Percentiles rank a stretch among this genome's conserved stretches.
phyloP scores from a whole-genome alignment of 2,329 filamentous ascomycete species.

The Claviceps lovelessii region DNA sequence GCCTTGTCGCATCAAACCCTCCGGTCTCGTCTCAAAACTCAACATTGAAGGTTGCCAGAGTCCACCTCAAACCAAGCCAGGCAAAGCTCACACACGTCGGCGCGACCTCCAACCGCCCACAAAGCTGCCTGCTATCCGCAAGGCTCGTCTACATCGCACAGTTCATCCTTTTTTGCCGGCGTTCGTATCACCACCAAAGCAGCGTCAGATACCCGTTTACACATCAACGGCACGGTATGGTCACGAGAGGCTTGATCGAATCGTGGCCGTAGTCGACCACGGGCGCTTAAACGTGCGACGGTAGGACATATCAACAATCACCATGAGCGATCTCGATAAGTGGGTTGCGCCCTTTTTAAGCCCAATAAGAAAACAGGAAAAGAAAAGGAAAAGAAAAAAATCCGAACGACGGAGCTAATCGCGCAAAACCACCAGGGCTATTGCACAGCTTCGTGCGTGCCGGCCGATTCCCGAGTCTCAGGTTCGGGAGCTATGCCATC shows the following conservation, averaged over 20 bases:
- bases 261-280: slow-evolving; percentile 10
- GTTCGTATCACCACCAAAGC: background rate
- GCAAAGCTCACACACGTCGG: background rate
- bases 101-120: background rate
- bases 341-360: slow-evolving; percentile 26
- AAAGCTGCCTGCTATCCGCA: background rate
- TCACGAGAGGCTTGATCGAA: slow-evolving; percentile 2
- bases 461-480: slow-evolving; percentile 90
- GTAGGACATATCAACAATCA: slow-evolving; percentile 5
- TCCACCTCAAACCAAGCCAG: background rate
- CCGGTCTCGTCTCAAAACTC: background rate
- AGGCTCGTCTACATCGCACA: background rate
- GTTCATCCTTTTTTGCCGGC: background rate
- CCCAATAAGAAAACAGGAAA: too few relatives aligned
- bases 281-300: slow-evolving; percentile 4
- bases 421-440: slow-evolving; percentile 47
- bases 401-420: background rate
- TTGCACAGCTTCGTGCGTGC: slow-evolving; percentile 88
- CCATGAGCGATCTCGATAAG: slow-evolving; percentile 92
- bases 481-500: slow-evolving; percentile 94
- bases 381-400: background rate
- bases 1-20: background rate
- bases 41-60: too few relatives aligned
- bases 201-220: background rate
- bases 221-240: slow-evolving; percentile 14